Percentiles rank a stretch among this genome's conserved stretches.
Conservation (phyloP, 2,329 filamentous ascomycete genomes). For the Claviceps cyperi region DNA sequence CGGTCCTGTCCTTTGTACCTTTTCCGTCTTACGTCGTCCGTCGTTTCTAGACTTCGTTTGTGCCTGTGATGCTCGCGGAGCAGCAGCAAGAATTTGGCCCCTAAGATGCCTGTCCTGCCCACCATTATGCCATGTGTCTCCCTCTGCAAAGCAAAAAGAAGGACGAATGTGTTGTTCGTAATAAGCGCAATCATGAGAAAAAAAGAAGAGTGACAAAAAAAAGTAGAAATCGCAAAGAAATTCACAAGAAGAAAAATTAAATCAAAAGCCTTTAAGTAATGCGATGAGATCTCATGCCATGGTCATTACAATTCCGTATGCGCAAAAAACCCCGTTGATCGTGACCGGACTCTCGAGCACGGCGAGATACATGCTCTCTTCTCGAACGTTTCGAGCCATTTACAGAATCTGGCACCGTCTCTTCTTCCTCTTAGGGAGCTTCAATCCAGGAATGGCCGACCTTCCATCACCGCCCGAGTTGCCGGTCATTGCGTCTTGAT, state of each 20-base stretch:
- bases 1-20: neutral
- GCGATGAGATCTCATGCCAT: conserved; percentile 7
- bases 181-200: conserved; percentile 19
- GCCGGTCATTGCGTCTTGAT: conserved; percentile 34
- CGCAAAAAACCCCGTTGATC: neutral
- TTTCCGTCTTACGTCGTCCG: conserved; percentile 1
- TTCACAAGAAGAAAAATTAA: conserved; percentile 9
- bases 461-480: conserved; percentile 24
- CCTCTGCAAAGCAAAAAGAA: neutral
- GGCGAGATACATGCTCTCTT: neutral
- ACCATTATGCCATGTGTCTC: neutral
- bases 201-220: conserved; percentile 16
- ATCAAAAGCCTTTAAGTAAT: conserved; percentile 20
- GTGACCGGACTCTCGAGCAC: neutral
- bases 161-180: conserved; percentile 9
- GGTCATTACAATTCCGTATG: conserved; percentile 26
- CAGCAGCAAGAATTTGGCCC: neutral
- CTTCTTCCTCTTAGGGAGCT: conserved; percentile 61
- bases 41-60: conserved; percentile 6
- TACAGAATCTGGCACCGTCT: conserved; percentile 69
- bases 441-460: conserved; percentile 27
- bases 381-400: conserved; percentile 12
- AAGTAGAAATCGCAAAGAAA: conserved; percentile 2
- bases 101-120: conserved; percentile 6
- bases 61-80: conserved; percentile 6